Percentiles rank a stretch among this genome's conserved stretches.
Evolutionary conservation across 2,329 filamentous ascomycete genomes (phyloP).

Genomic region (Verticillium albo-atrum): DNA sequence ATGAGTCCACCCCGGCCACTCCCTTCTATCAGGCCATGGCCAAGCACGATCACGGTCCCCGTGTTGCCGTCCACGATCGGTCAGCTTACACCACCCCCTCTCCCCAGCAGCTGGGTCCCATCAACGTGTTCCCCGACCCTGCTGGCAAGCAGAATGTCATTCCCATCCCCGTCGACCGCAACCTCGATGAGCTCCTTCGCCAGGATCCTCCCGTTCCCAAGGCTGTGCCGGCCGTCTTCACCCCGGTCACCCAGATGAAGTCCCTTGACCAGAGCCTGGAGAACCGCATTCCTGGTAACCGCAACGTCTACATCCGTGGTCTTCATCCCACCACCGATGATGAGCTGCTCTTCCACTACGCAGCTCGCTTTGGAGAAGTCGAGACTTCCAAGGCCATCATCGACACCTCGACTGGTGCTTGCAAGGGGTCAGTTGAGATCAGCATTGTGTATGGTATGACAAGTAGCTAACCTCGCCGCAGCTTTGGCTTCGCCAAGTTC

Average conservation of each 20-base stretch:
- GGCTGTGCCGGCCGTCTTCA: conserved; percentile 86
- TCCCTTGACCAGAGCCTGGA: conserved; percentile 91
- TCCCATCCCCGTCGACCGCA: conserved; percentile 36
- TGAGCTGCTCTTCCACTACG: conserved; percentile 77
- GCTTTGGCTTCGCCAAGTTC: conserved; percentile 97
- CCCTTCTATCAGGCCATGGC: conserved; percentile 57
- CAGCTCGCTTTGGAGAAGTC: conserved; percentile 84
- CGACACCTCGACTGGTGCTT: conserved; percentile 85
- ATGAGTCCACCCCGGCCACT: conserved; percentile 61
- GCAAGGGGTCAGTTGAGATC: conserved; percentile 90
- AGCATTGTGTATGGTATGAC: not conserved
- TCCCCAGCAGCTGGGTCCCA: conserved; percentile 51
- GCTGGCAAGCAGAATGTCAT: conserved; percentile 34
- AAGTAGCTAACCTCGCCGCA: conserved; percentile 35
- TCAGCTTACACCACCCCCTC: conserved; percentile 64
- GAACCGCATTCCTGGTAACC: conserved; percentile 86
- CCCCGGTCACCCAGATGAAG: conserved; percentile 79
- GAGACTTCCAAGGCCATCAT: conserved; percentile 99
- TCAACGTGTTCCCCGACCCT: conserved; percentile 32
- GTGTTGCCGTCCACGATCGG: conserved; percentile 55
- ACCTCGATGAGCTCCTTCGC: conserved; percentile 61
- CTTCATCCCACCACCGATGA: conserved; percentile 94
- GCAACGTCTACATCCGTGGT: conserved; percentile 97
- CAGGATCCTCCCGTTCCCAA: conserved; percentile 80
- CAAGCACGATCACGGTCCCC: conserved; percentile 55